Evolutionary conservation across 176 grass and related monocot genomes (phyloP), one percentile per base, ranked within the genome.

Genomic region (Aechmea fasciata): DNA sequence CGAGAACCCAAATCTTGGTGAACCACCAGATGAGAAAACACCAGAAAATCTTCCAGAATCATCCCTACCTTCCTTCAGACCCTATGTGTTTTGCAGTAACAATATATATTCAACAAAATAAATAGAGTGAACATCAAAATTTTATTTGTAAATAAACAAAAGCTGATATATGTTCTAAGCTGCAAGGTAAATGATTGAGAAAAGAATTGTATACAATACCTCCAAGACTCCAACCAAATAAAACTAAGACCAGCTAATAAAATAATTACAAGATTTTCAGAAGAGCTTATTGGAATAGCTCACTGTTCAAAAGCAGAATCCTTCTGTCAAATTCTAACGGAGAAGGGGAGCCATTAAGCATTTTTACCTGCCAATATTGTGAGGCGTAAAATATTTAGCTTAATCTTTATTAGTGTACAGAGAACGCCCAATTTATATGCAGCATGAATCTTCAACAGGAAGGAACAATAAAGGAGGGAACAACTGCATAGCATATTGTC

Each of bases 11-110:
- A 83, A 79, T 23, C 81, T 49, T 54, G 78, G 92, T 48, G 92
- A 92, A 73, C 85, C 92, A 77, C 83, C 83, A 33, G 80, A 91
- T 20, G 84, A 91, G n/a, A 82, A 77, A 70, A 69, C 84, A 61
- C 55, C 55, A 82, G 92, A 92, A 66, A 96, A 96, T 65, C 89
- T 87, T 69, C 94, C 94, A 79, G 89, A 97, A 82, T 90, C 94
- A 81, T 92, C 94, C 78, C 72, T 84, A 66, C 70, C 85, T 41
- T 97, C 94, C 65, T 85, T 97, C 3, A 75, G 66, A 66, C 50
- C 77, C 82, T 77, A 57, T 57, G 48, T 8, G 52, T 25, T 47
- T 61, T 20, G 15, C 55, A 22, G 15, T 10, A 61, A 18, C 55
- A 61, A 61, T 9, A 61, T 2, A 61, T 9, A 61, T 61, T 19